Conservation (phyloP, 2,329 filamentous ascomycete genomes). For the Cercospora citrullina region DNA sequence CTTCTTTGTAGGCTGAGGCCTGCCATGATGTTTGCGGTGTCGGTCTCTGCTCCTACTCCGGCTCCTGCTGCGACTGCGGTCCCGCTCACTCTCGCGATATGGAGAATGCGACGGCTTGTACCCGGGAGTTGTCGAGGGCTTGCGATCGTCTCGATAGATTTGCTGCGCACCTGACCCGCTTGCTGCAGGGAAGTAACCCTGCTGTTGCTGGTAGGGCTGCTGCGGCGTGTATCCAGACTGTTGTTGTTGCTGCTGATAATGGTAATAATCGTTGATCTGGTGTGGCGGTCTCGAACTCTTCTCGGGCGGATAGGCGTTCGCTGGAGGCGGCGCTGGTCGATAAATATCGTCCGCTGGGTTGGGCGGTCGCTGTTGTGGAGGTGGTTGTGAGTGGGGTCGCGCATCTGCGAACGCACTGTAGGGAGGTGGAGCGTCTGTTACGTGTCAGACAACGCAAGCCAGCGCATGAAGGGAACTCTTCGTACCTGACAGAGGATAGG, state of each 20-base stretch:
- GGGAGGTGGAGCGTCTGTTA: conserved; percentile 34
- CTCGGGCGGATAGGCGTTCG: conserved; percentile 21
- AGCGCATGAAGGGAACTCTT: not conserved
- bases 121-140: conserved; percentile 20
- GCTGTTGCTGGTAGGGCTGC: conserved; percentile 13
- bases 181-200: not conserved
- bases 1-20: conserved; percentile 22
- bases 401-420: conserved; percentile 28
- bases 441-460: not conserved
- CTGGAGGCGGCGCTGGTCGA: conserved; percentile 27
- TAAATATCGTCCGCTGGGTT: conserved; percentile 24
- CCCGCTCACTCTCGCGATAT: conserved; percentile 20
- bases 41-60: conserved; percentile 23
- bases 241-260: conserved; percentile 24
- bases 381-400: conserved; percentile 35
- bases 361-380: conserved; percentile 31
- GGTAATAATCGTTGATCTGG: conserved; percentile 10
- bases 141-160: conserved; percentile 18
- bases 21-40: conserved; percentile 25
- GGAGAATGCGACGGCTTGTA: conserved; percentile 23
- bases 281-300: conserved; percentile 22
- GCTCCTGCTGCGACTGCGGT: conserved; percentile 27
- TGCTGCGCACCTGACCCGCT: conserved; percentile 19
- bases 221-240: conserved; percentile 19
- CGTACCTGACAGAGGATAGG: conserved; percentile 32